phyloP scores from a whole-genome alignment of 768 basidiomycete genomes.

The Rhodotorula taiwanensis region DNA sequence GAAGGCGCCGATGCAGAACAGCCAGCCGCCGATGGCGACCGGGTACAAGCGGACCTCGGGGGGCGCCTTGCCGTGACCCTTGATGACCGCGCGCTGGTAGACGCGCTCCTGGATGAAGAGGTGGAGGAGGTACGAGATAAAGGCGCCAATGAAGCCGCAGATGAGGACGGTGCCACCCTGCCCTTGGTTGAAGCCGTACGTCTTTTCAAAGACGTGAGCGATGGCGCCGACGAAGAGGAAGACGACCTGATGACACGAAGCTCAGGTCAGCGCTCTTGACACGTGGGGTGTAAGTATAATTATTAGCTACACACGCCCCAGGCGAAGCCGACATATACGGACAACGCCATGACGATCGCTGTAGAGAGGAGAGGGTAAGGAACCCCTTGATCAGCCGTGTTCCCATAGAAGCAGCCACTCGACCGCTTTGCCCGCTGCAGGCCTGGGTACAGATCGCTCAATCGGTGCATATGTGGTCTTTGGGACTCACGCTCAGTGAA shows the following conservation, averaged over 20 bases:
- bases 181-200: conserved; percentile 26
- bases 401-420: no score
- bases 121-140: conserved; percentile 21
- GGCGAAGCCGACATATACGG: conserved; percentile 8
- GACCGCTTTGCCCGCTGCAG: no score
- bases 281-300: no score
- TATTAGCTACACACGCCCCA: no score
- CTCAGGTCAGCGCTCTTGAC: background rate
- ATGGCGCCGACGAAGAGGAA: conserved; percentile 26
- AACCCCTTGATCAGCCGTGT: no score
- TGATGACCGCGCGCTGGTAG: conserved; percentile 16
- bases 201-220: conserved; percentile 29
- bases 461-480: background rate
- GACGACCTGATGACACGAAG: no score
- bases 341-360: conserved; percentile 12
- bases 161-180: conserved; percentile 35
- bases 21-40: conserved; percentile 17
- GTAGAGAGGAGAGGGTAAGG: no score
- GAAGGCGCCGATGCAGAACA: conserved; percentile 33
- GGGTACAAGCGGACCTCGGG: conserved; percentile 40
- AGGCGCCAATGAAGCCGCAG: conserved; percentile 37
- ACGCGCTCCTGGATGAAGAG: conserved; percentile 26
- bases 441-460: no score
- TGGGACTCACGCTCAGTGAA: conserved; percentile 25
- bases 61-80: conserved; percentile 32